These are phyloP conservation scores for Tilletia horrida DNA, from an alignment of 1,284 basidiomycete species.

Conservation along the genomic window DNA sequence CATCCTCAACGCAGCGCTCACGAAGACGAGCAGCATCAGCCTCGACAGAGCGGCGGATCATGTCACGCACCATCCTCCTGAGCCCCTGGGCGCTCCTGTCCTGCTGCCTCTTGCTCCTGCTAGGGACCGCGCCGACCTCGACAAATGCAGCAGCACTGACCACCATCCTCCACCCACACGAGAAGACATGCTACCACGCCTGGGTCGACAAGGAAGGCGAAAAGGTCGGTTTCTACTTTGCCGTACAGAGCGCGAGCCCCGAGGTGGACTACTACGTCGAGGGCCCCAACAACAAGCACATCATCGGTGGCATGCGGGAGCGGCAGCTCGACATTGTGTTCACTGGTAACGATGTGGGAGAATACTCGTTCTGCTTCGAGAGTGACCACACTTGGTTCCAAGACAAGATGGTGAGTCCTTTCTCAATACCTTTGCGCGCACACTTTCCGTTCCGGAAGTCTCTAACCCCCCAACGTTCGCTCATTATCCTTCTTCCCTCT, in stretches of 20 bases:
- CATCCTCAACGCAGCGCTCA: not conserved
- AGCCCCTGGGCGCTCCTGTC: constrained; percentile 1
- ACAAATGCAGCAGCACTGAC: constrained; percentile 70
- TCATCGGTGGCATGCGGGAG: constrained; percentile 81
- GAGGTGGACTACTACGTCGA: constrained; percentile 93
- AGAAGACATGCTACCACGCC: constrained; percentile 88
- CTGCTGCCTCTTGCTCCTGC: not conserved
- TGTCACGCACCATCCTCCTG: not conserved
- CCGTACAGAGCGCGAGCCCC: constrained; percentile 91
- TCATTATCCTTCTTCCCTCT: not conserved
- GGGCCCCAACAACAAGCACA: constrained; percentile 78
- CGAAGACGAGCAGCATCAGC: not conserved
- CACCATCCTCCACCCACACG: constrained; percentile 77
- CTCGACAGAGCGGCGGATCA: not conserved
- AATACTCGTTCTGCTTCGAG: constrained; percentile 97
- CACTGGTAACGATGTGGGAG: constrained; percentile 86
- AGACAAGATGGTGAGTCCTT: constrained; percentile 43
- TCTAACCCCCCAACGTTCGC: not conserved
- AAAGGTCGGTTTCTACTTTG: constrained; percentile 73
- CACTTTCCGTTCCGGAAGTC: too few species aligned
- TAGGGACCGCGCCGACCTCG: not conserved
- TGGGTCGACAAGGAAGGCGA: constrained; percentile 91
- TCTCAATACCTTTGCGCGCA: not conserved
- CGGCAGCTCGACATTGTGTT: constrained; percentile 95
- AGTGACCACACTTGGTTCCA: constrained; percentile 64